A percentile compares a stretch with the other conserved stretches of the same genome.
Conservation (phyloP, 1,139 yeast genomes). For the Arxiozyma heterogenica region DNA sequence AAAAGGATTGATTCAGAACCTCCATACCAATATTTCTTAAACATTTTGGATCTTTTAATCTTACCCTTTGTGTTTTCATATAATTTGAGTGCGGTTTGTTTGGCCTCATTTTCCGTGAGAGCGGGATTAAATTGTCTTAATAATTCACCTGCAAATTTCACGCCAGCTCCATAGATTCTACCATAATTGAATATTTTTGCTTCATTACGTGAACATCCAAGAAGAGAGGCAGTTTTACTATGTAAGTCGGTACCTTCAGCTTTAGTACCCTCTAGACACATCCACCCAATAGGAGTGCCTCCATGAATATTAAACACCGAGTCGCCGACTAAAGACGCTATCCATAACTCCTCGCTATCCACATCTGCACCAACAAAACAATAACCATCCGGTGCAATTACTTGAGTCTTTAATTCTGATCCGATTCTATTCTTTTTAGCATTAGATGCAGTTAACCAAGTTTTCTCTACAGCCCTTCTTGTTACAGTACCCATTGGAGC, state of each 20-base stretch:
- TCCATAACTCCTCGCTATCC: slow-evolving; percentile 97
- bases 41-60: slow-evolving; percentile 29
- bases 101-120: slow-evolving; percentile 61
- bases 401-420: slow-evolving; percentile 81
- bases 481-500: slow-evolving; percentile 96
- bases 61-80: slow-evolving; percentile 81
- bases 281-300: slow-evolving; percentile 96
- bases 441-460: slow-evolving; percentile 96
- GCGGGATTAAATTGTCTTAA: slow-evolving; percentile 73
- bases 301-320: slow-evolving; percentile 85
- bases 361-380: slow-evolving; percentile 97
- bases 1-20: slow-evolving; percentile 92
- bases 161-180: slow-evolving; percentile 95
- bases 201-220: slow-evolving; percentile 83
- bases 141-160: slow-evolving; percentile 73
- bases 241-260: slow-evolving; percentile 87
- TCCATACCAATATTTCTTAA: slow-evolving; percentile 60
- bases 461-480: slow-evolving; percentile 90
- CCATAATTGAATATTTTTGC: slow-evolving; percentile 97
- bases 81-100: slow-evolving; percentile 53
- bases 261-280: slow-evolving; percentile 96
- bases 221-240: slow-evolving; percentile 82
- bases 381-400: slow-evolving; percentile 83
- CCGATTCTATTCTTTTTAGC: slow-evolving; percentile 82
- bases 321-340: slow-evolving; percentile 91